These are phyloP conservation scores for Bromus sterilis DNA, from an alignment of 176 grass and related monocot genomes.

Conservation along the genomic window DNA sequence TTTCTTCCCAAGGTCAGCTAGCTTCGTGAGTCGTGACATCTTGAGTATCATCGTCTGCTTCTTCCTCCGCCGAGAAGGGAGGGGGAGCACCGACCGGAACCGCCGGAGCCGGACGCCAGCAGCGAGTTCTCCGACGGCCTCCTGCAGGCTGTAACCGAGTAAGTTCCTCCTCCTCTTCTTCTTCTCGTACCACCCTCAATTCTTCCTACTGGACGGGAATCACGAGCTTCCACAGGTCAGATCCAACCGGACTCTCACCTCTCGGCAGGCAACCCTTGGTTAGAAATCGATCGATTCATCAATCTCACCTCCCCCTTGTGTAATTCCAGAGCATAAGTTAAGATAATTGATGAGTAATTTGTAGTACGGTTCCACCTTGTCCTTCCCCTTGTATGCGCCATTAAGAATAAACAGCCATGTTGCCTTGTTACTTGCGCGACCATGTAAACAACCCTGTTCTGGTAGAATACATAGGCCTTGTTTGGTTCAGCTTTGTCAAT, in stretches of 20 bases:
- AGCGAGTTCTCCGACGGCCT: neutral
- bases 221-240: neutral
- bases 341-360: neutral
- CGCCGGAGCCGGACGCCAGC: neutral
- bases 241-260: conserved; percentile 13
- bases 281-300: neutral
- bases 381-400: neutral
- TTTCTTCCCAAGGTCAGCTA: neutral
- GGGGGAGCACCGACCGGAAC: conserved; percentile 1
- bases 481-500: no score
- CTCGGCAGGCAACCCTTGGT: neutral
- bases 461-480: no score
- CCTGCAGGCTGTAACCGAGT: neutral
- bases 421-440: neutral
- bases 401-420: neutral
- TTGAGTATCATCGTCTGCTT: neutral
- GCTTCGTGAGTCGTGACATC: neutral
- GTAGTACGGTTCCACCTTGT: neutral
- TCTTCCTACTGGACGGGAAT: neutral
- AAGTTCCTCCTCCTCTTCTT: neutral
- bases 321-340: neutral
- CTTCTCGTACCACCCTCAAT: neutral
- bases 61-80: neutral
- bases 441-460: neutral
- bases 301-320: neutral